Conservation (phyloP, 371 early-diverging fungal species). For the Rhizopus delemar region DNA sequence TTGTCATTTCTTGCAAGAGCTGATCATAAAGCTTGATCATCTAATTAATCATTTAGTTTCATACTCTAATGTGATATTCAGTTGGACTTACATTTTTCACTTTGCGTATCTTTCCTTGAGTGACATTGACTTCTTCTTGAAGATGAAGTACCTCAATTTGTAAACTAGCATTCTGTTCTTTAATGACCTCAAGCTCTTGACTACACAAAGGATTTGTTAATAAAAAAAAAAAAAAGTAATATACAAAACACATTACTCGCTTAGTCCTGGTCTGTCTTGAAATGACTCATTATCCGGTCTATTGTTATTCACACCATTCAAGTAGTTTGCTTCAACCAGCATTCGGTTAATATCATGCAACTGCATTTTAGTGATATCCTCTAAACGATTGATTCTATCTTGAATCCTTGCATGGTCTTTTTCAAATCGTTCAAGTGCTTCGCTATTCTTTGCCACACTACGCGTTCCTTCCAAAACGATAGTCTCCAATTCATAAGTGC, state of each 20-base stretch:
- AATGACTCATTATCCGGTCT: constrained; percentile 28
- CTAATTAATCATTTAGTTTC: constrained; percentile 4
- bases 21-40: constrained; percentile 63
- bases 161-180: constrained; percentile 62
- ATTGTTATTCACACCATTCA: constrained; percentile 45
- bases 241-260: constrained; percentile 32
- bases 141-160: constrained; percentile 61
- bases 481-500: constrained; percentile 32
- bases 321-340: constrained; percentile 60
- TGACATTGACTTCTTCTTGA: constrained; percentile 72
- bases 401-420: constrained; percentile 58
- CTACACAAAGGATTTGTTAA: constrained; percentile 14
- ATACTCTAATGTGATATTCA: background rate
- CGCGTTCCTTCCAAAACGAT: constrained; percentile 42
- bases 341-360: constrained; percentile 71
- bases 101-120: constrained; percentile 68
- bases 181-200: constrained; percentile 54
- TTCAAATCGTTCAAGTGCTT: constrained; percentile 41
- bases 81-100: constrained; percentile 66
- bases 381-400: constrained; percentile 62
- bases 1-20: constrained; percentile 51
- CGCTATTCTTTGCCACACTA: constrained; percentile 38
- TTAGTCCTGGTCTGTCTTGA: constrained; percentile 37
- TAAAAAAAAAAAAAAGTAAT: no score
- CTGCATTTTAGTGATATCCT: constrained; percentile 65